Conservation (phyloP, 2,329 filamentous ascomycete species). For the Chaetomiaceae sp. region DNA sequence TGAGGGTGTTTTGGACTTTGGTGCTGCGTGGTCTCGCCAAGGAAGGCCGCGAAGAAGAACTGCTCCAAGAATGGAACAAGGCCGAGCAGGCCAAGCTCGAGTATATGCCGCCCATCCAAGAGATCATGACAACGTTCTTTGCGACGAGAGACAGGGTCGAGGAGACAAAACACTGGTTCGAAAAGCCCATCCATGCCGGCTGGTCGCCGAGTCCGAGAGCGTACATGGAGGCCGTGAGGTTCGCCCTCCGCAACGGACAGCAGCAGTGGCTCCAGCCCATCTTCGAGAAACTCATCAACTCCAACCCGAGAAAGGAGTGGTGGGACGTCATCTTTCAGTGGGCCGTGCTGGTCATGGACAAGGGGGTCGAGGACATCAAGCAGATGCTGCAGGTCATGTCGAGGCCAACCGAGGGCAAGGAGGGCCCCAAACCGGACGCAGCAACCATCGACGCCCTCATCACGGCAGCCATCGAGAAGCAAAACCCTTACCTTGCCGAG, state of each 20-base stretch:
- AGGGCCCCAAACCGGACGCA: conserved; percentile 54
- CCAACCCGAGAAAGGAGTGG: conserved; percentile 46
- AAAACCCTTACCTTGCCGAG: conserved; percentile 68
- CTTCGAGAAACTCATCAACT: conserved; percentile 50
- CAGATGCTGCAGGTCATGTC: conserved; percentile 68
- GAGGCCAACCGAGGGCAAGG: conserved; percentile 43
- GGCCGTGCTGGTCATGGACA: conserved; percentile 65
- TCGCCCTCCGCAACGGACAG: conserved; percentile 56
- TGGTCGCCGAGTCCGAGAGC: conserved; percentile 41
- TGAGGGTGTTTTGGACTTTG: conserved; percentile 41
- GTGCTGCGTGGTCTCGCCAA: conserved; percentile 58
- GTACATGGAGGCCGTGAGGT: conserved; percentile 53
- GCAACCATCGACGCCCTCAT: conserved; percentile 74
- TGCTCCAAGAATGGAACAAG: conserved; percentile 30
- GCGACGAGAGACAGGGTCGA: conserved; percentile 51
- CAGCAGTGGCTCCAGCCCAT: conserved; percentile 58
- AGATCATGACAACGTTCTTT: conserved; percentile 59
- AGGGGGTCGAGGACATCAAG: conserved; percentile 66
- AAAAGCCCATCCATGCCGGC: conserved; percentile 44
- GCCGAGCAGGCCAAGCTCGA: conserved; percentile 41
- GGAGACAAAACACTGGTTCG: conserved; percentile 66
- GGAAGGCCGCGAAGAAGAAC: conserved; percentile 53
- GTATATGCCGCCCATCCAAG: conserved; percentile 45
- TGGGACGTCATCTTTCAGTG: conserved; percentile 75
- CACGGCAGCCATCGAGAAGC: conserved; percentile 63